Evolutionary conservation across 2,329 filamentous ascomycete genomes (phyloP).

Genomic region (Diaporthe humulicola): DNA sequence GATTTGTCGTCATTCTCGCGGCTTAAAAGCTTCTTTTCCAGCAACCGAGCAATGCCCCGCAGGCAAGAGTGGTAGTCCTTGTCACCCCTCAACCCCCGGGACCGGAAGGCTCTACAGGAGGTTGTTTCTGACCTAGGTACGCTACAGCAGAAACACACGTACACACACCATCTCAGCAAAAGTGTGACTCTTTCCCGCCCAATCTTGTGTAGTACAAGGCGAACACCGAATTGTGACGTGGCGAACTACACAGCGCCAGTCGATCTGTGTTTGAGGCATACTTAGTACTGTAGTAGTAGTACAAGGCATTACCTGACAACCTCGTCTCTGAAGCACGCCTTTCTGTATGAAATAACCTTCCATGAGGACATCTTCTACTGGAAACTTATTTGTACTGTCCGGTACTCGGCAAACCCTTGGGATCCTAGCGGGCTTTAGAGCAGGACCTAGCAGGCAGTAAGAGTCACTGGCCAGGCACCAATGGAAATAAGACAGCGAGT

Average conservation of each 20-base stretch:
- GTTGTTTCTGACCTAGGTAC: background rate
- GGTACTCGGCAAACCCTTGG: background rate
- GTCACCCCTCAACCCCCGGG: background rate
- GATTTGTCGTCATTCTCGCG: conserved; percentile 14
- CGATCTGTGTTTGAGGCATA: background rate
- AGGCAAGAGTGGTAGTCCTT: background rate
- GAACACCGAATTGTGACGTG: background rate
- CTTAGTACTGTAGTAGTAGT: background rate
- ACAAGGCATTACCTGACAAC: background rate
- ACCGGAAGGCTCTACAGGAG: background rate
- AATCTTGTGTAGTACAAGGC: conserved; percentile 4
- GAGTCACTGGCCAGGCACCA: conserved; percentile 7
- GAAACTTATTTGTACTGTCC: background rate
- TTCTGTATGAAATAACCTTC: background rate
- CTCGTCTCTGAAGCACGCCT: background rate
- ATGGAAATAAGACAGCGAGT: background rate
- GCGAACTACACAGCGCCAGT: background rate
- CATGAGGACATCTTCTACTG: background rate
- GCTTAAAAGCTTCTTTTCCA: conserved; percentile 29
- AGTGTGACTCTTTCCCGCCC: background rate
- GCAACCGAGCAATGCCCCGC: background rate
- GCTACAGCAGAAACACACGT: background rate
- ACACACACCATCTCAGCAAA: background rate
- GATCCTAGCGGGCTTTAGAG: background rate
- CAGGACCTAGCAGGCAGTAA: background rate